These are phyloP conservation scores for Collariella sp. DNA, from an alignment of 495 filamentous ascomycete genomes.

Conservation along the genomic window DNA sequence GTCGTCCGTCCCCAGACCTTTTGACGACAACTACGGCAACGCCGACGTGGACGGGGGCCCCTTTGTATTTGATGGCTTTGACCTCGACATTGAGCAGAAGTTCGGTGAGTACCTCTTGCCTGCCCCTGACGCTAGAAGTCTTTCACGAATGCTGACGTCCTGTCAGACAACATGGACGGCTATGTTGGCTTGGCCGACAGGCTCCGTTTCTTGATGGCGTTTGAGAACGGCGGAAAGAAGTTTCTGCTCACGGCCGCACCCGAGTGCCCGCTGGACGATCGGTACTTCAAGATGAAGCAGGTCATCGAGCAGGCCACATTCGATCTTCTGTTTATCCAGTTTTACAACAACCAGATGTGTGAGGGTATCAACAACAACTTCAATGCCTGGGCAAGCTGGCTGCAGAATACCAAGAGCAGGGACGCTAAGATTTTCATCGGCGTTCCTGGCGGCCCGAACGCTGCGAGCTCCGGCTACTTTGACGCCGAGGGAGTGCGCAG, in stretches of 20 bases:
- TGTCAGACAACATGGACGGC: slow-evolving; percentile 19
- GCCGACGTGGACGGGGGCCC: slow-evolving; percentile 20
- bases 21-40: slow-evolving; percentile 45
- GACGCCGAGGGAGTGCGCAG: slow-evolving; percentile 8
- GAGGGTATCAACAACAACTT: slow-evolving; percentile 50
- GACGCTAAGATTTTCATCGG: slow-evolving; percentile 56
- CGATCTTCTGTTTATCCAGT: slow-evolving; percentile 62
- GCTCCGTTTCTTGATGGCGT: slow-evolving; percentile 44
- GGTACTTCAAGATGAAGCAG: slow-evolving; percentile 43
- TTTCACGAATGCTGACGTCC: background rate
- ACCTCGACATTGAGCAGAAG: slow-evolving; percentile 53
- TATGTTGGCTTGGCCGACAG: slow-evolving; percentile 42
- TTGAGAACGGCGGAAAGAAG: slow-evolving; percentile 25
- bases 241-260: slow-evolving; percentile 57
- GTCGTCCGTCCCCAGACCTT: slow-evolving; percentile 47
- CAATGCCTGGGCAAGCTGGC: slow-evolving; percentile 51
- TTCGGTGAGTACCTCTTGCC: slow-evolving; percentile 21
- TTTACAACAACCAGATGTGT: slow-evolving; percentile 62
- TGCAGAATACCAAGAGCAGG: slow-evolving; percentile 45
- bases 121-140: background rate
- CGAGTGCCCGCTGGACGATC: slow-evolving; percentile 50
- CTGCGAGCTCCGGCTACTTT: slow-evolving; percentile 27
- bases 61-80: slow-evolving; percentile 54
- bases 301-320: slow-evolving; percentile 47
- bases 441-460: slow-evolving; percentile 46